phyloP scores from a whole-genome alignment of 2,329 filamentous ascomycete species.

The Fusarium solani-melongenae region DNA sequence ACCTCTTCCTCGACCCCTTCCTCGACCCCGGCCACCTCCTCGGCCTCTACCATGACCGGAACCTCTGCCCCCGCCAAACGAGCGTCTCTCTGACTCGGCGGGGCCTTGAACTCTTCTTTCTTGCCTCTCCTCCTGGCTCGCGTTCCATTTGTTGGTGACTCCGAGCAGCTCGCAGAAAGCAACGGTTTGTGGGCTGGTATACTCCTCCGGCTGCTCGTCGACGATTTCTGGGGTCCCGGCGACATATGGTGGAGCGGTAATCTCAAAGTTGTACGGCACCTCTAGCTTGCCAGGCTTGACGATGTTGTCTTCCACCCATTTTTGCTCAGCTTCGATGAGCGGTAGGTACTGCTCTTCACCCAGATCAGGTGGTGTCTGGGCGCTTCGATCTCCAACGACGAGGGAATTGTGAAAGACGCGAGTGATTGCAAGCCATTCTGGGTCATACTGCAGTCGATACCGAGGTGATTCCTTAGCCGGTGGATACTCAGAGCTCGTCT shows the following conservation, averaged over 20 bases:
- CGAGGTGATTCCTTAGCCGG: conserved; percentile 50
- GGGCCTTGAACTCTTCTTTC: conserved; percentile 70
- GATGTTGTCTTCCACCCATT: conserved; percentile 86
- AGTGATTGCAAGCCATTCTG: conserved; percentile 95
- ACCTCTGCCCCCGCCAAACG: conserved; percentile 51
- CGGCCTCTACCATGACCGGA: conserved; percentile 51
- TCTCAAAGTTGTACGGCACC: conserved; percentile 81
- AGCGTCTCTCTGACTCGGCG: conserved; percentile 52
- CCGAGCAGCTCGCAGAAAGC: conserved; percentile 82
- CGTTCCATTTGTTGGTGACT: conserved; percentile 80
- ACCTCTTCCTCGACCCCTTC: conserved; percentile 41
- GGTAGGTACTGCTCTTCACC: conserved; percentile 76
- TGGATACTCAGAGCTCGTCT: conserved; percentile 34
- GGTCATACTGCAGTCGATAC: conserved; percentile 80
- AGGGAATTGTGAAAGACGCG: conserved; percentile 79
- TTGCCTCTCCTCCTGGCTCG: conserved; percentile 75
- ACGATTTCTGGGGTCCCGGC: conserved; percentile 66
- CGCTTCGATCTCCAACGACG: conserved; percentile 68
- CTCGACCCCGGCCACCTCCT: conserved; percentile 46
- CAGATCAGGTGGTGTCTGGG: conserved; percentile 66
- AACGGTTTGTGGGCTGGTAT: conserved; percentile 88
- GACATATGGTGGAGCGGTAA: conserved; percentile 79
- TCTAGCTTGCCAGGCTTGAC: conserved; percentile 69
- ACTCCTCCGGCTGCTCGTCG: conserved; percentile 77
- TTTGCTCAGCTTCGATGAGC: conserved; percentile 74